Evolutionary conservation across 164 flowering plant genomes (phyloP), one percentile per base, ranked within the genome.

Genomic region (Platanus orientalis): DNA sequence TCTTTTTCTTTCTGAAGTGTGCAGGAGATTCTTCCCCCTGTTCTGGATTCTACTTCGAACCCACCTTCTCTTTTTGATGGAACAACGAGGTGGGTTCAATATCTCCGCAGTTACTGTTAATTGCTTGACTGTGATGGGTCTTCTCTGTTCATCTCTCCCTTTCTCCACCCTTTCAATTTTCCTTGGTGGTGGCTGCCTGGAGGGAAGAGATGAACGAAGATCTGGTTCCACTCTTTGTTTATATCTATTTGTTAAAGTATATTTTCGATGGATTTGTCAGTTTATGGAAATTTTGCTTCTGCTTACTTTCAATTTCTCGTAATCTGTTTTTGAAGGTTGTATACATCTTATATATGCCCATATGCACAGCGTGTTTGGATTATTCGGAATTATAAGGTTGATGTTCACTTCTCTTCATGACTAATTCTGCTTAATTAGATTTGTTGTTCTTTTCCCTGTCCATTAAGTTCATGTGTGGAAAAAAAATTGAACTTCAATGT

Each of bases 331-430:
- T 19, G 29, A 56, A 85, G 90, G 87, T 69, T 85, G 69, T 85
- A 83, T 54, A 79, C 72, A 61, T 76, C 85, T 57, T 85, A 85
- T 64, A 69, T 58, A 11, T 83, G 90, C 73, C 90, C 90, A 0
- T 85, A 74, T 68, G 87, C 87, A 0, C 87, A 85, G 65, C 85
- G 90, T 24, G 82, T 62, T 29, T 84, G 89, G 89, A 82, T 84
- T 67, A 62, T 87, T 34, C 70, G 89, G 30, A 85, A 85, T 61
- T 78, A 64, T 62, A 85, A 85, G 50, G 62, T 58, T 34, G n/a
- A 49, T 49, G 27, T 36, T 36, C 60, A 20, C 28, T 40, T 36
- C 48, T 57, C 16, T 36, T 36, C 47, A 57, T 57, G 59, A 30
- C 36, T 39, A 0, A 45, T 13, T 28, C 28, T 1, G 1, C 9